Percentiles rank a stretch among this genome's conserved stretches.
These are phyloP conservation scores for Hypoxylon subgilvum DNA, from an alignment of 495 filamentous ascomycete genomes.

Conservation along the genomic window DNA sequence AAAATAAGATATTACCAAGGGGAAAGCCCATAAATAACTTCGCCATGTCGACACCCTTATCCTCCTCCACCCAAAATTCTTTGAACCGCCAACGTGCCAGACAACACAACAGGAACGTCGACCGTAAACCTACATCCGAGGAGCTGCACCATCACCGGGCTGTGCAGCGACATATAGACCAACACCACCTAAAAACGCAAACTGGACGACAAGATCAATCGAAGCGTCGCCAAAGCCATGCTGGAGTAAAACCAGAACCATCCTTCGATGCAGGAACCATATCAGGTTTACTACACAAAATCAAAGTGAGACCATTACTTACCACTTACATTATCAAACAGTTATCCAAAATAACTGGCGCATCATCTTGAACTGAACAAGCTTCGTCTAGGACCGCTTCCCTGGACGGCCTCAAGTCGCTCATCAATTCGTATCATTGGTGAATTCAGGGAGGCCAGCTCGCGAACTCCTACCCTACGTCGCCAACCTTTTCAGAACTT, in stretches of 20 bases:
- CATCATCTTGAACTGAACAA: constrained; percentile 1
- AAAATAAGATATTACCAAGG: no score
- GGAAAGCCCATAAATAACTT: background rate
- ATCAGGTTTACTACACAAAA: background rate
- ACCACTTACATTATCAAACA: background rate
- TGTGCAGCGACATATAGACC: no score
- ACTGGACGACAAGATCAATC: background rate
- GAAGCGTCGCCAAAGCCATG: background rate
- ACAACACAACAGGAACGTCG: no score
- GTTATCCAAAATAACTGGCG: background rate
- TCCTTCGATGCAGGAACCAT: background rate
- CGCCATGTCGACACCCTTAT: background rate
- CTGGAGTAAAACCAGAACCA: background rate
- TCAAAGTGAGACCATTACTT: constrained; percentile 3
- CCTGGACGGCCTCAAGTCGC: constrained; percentile 10
- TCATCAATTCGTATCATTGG: constrained; percentile 5
- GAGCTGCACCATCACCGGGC: no score
- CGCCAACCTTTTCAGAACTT: constrained; percentile 8
- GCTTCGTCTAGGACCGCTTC: constrained; percentile 9
- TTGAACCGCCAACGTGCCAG: background rate
- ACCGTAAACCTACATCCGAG: background rate
- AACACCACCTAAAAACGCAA: background rate
- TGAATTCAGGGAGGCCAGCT: background rate
- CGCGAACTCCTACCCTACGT: constrained; percentile 1
- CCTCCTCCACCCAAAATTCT: background rate